Conservation (phyloP, 371 early-diverging fungal genomes). For the Mortierella polycephala region DNA sequence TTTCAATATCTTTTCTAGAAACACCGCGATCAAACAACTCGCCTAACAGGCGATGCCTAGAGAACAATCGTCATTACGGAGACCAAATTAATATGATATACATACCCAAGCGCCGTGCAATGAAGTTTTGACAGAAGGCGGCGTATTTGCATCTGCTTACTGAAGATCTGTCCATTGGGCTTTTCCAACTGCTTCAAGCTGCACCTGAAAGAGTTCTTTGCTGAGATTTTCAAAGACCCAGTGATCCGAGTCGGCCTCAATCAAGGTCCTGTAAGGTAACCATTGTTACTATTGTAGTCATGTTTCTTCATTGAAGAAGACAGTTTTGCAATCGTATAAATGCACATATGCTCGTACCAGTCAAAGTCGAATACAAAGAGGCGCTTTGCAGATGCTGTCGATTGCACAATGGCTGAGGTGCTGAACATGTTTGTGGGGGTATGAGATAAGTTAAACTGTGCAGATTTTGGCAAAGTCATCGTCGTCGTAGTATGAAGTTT, state of each 20-base stretch:
- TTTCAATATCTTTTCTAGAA: slow-evolving; percentile 61
- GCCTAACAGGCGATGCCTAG: slow-evolving; percentile 64
- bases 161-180: slow-evolving; percentile 81
- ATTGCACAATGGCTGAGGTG: slow-evolving; percentile 3
- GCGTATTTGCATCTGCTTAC: slow-evolving; percentile 38
- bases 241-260: slow-evolving; percentile 78
- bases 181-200: slow-evolving; percentile 29
- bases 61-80: not conserved
- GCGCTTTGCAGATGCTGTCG: slow-evolving; percentile 14
- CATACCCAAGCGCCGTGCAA: not conserved
- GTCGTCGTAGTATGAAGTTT: not conserved
- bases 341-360: slow-evolving; percentile 57
- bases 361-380: slow-evolving; percentile 82
- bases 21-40: slow-evolving; percentile 65
- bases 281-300: not conserved
- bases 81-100: not conserved
- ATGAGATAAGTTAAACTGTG: not conserved
- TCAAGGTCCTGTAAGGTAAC: slow-evolving; percentile 63
- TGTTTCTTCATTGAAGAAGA: not conserved
- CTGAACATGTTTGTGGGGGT: not conserved
- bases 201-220: slow-evolving; percentile 52
- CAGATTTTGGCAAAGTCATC: not conserved
- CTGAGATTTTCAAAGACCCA: slow-evolving; percentile 64
- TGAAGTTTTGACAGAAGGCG: not conserved
- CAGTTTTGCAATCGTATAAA: not conserved